A percentile compares a stretch with the other conserved stretches of the same genome.
Conservation (phyloP, 768 basidiomycete species). For the Rubroboletus satanas region DNA sequence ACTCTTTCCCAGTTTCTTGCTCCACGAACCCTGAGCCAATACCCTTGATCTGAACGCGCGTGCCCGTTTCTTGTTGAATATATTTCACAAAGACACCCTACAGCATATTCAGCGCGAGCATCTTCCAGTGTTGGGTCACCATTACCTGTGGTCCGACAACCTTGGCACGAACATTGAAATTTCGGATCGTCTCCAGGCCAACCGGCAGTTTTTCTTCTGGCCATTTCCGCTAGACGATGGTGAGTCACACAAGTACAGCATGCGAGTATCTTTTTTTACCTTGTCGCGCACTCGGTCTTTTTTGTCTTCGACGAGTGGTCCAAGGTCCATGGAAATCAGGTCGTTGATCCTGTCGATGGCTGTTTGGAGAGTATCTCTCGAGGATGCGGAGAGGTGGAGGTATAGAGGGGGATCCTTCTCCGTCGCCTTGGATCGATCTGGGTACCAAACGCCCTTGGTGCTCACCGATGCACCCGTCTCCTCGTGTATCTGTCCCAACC, state of each 20-base stretch:
- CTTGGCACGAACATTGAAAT: constrained; percentile 97
- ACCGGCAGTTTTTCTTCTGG: constrained; percentile 94
- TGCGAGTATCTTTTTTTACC: constrained; percentile 34
- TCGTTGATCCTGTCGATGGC: constrained; percentile 75
- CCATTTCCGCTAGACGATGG: constrained; percentile 76
- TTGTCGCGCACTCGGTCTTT: constrained; percentile 63
- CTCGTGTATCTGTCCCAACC: constrained; percentile 70
- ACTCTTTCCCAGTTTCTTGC: constrained; percentile 81
- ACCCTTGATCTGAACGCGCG: constrained; percentile 96
- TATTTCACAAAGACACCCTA: constrained; percentile 96
- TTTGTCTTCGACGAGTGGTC: constrained; percentile 78
- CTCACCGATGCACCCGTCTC: constrained; percentile 90
- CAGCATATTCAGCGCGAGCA: not conserved
- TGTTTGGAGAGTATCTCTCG: constrained; percentile 59
- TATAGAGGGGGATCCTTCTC: constrained; percentile 93
- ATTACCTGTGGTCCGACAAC: constrained; percentile 90
- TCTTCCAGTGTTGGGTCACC: constrained; percentile 2
- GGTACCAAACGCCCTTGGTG: constrained; percentile 96
- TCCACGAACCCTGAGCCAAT: constrained; percentile 94
- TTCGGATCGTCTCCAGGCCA: constrained; percentile 83
- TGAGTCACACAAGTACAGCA: constrained; percentile 6
- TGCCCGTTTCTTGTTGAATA: constrained; percentile 94
- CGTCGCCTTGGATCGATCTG: constrained; percentile 85
- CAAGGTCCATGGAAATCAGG: constrained; percentile 68
- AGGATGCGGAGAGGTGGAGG: constrained; percentile 82